Evolutionary conservation across 2,329 filamentous ascomycete species (phyloP).

Genomic region (Paecilomyces sp.): DNA sequence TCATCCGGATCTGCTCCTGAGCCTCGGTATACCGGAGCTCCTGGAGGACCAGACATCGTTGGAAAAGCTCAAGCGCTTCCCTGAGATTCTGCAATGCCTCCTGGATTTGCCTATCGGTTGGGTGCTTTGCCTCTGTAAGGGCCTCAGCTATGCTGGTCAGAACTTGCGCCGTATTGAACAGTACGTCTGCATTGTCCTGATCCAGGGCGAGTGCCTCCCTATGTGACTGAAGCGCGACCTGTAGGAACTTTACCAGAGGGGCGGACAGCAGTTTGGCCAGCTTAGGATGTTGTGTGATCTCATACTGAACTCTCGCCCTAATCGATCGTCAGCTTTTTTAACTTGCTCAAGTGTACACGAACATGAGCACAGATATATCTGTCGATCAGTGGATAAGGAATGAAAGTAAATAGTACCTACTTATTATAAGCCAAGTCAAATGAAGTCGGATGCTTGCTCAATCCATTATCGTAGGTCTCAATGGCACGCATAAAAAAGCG

Average conservation of each 20-base stretch:
- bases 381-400: background rate
- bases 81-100: constrained; percentile 49
- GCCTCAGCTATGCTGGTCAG: constrained; percentile 59
- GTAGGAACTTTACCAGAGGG: constrained; percentile 48
- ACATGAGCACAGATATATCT: background rate
- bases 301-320: constrained; percentile 62
- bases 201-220: constrained; percentile 53
- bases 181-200: constrained; percentile 57
- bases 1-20: constrained; percentile 36
- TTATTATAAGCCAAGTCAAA: constrained; percentile 73
- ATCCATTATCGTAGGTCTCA: constrained; percentile 57
- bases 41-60: constrained; percentile 49
- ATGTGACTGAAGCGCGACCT: constrained; percentile 57
- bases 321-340: background rate
- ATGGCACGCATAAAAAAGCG: constrained; percentile 56
- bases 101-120: constrained; percentile 31
- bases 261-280: constrained; percentile 53
- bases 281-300: constrained; percentile 60
- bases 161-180: constrained; percentile 68
- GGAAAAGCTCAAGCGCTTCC: constrained; percentile 55
- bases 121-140: constrained; percentile 46
- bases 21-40: constrained; percentile 42
- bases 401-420: constrained; percentile 32
- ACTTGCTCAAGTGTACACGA: background rate
- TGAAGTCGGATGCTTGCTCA: constrained; percentile 52